Base-by-base conservation (phyloP, 2,329 filamentous ascomycete genomes). In the Trichoderma koningii region DNA sequence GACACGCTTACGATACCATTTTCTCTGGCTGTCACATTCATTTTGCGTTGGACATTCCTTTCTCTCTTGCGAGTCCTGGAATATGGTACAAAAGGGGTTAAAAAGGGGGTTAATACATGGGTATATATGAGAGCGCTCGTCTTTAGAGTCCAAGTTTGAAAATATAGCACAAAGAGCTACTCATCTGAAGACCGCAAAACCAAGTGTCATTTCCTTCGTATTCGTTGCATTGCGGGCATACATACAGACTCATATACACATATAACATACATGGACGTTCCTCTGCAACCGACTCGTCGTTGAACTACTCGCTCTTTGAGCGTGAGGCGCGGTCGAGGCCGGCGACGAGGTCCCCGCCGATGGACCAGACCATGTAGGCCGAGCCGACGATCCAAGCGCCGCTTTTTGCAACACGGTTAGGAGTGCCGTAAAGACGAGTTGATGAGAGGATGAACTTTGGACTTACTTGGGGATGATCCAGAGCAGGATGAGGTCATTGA, bases 391-490 rank as follows among this genome's bases (percentile, higher is more conserved):
- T 77, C 85, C 85, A 87, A 0, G 79, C 75, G 67, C 83, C 84
- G 68, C 85, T 87, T 64, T 55, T 55, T 44, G 5, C 7, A 42
- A 26, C 10, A 6, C 9, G 3, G 21, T 47, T 30, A 26, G n/a
- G 2, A 12, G 7, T 10, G 30, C 44, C 15, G 14, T 30, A 15
- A 21, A 12, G 17, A 21, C n/a, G 38, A n/a, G 3, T 50, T 44
- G 12, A 3, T 7, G 30, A 10, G 30, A 28, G 9, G 30, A 2
- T 7, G 28, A 9, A 0, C 10, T 10, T 12, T 34, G 23, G 30
- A 28, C 83, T 72, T 73, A 86, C 84, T 86, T 87, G 59, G 84
- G 84, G 57, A 87, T 80, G 61, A 86, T 81, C 84, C 84, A 87
- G 55, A 87, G 73, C 59, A 80, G 71, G 50, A 86, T 62, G 38